These are phyloP conservation scores for Colletotrichum eleusines DNA, from an alignment of 2,329 filamentous ascomycete species.

Conservation along the genomic window DNA sequence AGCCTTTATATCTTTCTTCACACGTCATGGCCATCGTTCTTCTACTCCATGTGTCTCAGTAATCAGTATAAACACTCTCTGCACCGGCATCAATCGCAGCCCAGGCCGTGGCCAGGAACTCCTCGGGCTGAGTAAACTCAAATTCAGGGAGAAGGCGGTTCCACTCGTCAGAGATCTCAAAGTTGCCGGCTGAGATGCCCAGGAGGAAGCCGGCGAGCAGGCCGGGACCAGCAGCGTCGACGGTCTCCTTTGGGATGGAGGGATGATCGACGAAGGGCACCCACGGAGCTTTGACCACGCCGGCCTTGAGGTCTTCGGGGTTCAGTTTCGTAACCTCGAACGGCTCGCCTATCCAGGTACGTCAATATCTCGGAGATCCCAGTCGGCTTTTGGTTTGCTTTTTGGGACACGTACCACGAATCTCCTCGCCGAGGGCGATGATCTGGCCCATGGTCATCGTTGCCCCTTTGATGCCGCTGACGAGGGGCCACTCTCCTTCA, in stretches of 20 bases:
- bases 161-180: constrained; percentile 57
- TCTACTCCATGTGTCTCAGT: not conserved
- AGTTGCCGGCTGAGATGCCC: constrained; percentile 49
- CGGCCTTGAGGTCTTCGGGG: constrained; percentile 60
- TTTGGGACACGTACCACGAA: constrained; percentile 53
- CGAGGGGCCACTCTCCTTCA: constrained; percentile 56
- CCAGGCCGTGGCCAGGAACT: constrained; percentile 58
- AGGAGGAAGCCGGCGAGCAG: constrained; percentile 51
- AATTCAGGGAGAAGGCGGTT: constrained; percentile 60
- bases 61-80: not conserved
- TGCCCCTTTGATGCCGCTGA: constrained; percentile 56
- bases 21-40: fast-evolving
- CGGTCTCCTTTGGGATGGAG: constrained; percentile 43
- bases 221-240: constrained; percentile 31
- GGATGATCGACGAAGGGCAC: constrained; percentile 48
- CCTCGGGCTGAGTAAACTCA: constrained; percentile 55
- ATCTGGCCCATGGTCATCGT: constrained; percentile 52
- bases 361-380: not conserved
- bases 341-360: not conserved
- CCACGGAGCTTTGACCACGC: constrained; percentile 57
- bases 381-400: not conserved
- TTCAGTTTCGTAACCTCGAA: constrained; percentile 58
- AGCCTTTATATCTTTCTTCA: not conserved
- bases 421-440: constrained; percentile 54
- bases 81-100: constrained; percentile 22